Evolutionary conservation across 495 filamentous ascomycete genomes (phyloP).

Genomic region (Lineolata rhizophorae): DNA sequence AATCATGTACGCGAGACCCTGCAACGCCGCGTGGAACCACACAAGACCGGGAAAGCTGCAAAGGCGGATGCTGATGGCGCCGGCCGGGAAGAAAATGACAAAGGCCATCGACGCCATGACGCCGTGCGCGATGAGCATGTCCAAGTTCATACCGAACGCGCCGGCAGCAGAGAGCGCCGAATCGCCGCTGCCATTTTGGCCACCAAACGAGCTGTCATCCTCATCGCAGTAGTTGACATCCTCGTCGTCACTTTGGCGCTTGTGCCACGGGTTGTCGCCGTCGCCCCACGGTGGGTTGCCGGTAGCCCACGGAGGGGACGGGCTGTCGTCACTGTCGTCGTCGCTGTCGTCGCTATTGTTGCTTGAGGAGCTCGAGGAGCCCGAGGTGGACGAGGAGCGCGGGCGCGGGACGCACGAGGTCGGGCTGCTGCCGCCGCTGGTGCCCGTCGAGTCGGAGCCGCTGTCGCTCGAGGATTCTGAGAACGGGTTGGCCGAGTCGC

Average conservation of each 20-base stretch:
- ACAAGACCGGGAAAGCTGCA: slow-evolving; percentile 3
- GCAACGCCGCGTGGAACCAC: slow-evolving; percentile 10
- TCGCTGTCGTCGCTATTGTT: neutral
- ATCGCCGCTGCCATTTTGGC: neutral
- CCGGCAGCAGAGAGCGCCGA: neutral
- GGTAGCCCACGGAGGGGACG: no score
- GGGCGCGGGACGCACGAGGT: no score
- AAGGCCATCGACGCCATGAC: slow-evolving; percentile 11
- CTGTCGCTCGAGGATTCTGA: slow-evolving; percentile 8
- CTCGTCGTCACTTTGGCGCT: neutral
- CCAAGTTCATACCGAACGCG: neutral
- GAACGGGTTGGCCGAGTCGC: slow-evolving; percentile 40
- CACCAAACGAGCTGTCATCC: no score
- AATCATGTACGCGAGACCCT: slow-evolving; percentile 7
- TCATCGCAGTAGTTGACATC: slow-evolving; percentile 11
- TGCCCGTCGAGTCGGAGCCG: no score
- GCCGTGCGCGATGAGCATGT: slow-evolving; percentile 7
- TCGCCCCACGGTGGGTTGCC: no score
- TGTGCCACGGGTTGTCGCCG: slow-evolving; percentile 2
- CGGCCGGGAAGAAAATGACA: slow-evolving; percentile 11
- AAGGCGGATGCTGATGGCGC: slow-evolving; percentile 11
- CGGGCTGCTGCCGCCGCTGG: no score
- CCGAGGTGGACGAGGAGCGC: no score
- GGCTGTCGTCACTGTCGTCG: neutral
- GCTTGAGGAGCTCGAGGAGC: no score